These are phyloP conservation scores for Phylloporus sp. DNA, from an alignment of 1,284 basidiomycete species.

Conservation along the genomic window DNA sequence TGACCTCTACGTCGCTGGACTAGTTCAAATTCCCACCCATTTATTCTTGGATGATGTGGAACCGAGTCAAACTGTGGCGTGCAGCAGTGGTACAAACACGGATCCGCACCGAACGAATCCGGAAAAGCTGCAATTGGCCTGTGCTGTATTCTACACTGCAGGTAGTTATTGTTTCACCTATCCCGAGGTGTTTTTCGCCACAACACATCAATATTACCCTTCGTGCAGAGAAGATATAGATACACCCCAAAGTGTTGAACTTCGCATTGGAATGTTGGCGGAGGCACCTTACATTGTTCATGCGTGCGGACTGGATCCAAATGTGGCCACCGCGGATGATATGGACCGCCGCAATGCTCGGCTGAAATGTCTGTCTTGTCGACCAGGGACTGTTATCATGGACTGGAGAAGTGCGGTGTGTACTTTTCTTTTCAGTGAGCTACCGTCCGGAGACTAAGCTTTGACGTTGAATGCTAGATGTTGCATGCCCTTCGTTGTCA, in stretches of 20 bases:
- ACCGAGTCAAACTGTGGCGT: too few species aligned
- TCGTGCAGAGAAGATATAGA: too few species aligned
- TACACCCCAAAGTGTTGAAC: too few species aligned
- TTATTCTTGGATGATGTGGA: too few species aligned
- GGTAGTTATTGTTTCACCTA: conserved; percentile 10
- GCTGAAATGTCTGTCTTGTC: conserved; percentile 23
- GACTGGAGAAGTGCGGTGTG: conserved; percentile 18
- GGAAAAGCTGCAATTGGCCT: conserved; percentile 25
- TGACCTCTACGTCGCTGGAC: too few species aligned
- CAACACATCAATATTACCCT: too few species aligned
- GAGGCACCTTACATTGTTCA: conserved; percentile 22
- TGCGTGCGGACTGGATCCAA: conserved; percentile 30
- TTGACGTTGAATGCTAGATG: too few species aligned
- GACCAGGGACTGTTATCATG: conserved; percentile 6
- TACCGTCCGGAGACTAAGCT: too few species aligned
- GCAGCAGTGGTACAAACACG: too few species aligned
- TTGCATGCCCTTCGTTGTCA: too few species aligned
- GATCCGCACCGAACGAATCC: neutral
- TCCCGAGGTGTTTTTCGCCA: conserved; percentile 14
- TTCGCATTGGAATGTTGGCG: conserved; percentile 12
- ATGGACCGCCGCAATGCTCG: conserved; percentile 34
- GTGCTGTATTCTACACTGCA: conserved; percentile 23
- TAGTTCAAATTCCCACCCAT: too few species aligned
- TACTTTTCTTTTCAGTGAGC: too few species aligned
- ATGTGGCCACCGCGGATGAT: conserved; percentile 26